Base-by-base conservation (phyloP, 495 filamentous ascomycete genomes). In the Neurospora sp. region DNA sequence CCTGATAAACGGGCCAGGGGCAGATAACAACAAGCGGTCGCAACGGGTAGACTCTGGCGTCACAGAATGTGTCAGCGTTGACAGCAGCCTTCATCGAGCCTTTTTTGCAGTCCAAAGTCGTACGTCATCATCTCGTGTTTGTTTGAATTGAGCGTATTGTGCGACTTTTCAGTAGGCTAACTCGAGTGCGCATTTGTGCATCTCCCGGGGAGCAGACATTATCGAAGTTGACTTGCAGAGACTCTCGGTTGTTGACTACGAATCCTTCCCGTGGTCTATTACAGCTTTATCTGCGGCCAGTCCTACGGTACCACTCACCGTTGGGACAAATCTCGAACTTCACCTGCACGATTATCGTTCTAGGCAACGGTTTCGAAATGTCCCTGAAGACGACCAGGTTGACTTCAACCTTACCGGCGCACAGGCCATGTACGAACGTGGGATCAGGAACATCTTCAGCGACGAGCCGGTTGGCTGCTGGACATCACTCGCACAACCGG, bases 141-240 rank as follows among this genome's bases (percentile, higher is more conserved):
- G 10, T 59, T 31, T 22, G 0, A 45, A 20, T 14, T 35, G 42
- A 20, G 38, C 48, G 17, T 27, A 39, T 59, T 38, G 70, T 37
- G 35, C 40, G 3, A 59, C 14, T 31, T 10, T 44, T 16, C 35
- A 59, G 42, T 59, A 40, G 10, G 70, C 39, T 41, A 71, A 35
- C 14, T 65, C 53, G 6, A 8, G 53, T 8, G 27, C 22, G 53
- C 14, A 14, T 27, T 16, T 17, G 53, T 35, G 6, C 53, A 6
- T 17, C 31, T 65, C 27, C 53, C 7, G 4, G 35, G 48, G 41
- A 48, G 69, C 71, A 88, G 86, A 84, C 42, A 86, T 97, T 41
- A 91, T 94, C 61, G 92, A 96, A 76, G 87, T 97, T 20, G 94
- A 97, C 78, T 82, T 98, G n/a, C 84, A 89, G 70, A 94, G 93